Percentiles rank a stretch among this genome's conserved stretches.
phyloP scores from a whole-genome alignment of 306 rosid species.

The Quercus cerris region DNA sequence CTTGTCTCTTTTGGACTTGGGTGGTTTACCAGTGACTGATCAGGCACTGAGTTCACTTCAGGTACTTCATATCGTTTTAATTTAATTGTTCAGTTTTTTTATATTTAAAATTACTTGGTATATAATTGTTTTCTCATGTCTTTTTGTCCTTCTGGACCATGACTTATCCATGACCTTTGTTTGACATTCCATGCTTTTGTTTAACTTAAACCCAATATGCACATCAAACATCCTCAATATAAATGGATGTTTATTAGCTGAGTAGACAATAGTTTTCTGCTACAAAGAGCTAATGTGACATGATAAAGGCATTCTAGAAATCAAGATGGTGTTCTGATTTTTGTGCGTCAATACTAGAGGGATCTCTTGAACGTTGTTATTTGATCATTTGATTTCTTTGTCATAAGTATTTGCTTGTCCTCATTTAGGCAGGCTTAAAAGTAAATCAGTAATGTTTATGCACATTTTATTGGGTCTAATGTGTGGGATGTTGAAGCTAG shows the following conservation, averaged over 20 bases:
- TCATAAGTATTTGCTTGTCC: not conserved
- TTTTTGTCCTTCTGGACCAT: not conserved
- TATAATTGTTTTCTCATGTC: not conserved
- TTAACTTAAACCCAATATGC: not conserved
- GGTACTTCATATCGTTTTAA: slow-evolving; percentile 30
- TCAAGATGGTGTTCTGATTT: not conserved
- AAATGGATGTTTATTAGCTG: not conserved
- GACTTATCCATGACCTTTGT: not conserved
- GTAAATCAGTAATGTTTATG: not conserved
- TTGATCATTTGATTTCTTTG: not conserved
- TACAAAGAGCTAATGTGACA: not conserved
- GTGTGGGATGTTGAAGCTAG: not conserved
- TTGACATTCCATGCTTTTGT: not conserved
- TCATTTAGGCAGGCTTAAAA: not conserved
- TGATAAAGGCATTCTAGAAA: not conserved
- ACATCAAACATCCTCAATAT: not conserved
- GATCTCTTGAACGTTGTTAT: not conserved
- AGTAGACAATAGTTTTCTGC: not conserved
- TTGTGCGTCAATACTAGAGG: not conserved
- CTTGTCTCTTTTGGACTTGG: slow-evolving; percentile 73
- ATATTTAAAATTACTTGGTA: not conserved
- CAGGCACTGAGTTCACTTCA: slow-evolving; percentile 50
- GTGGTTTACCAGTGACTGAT: slow-evolving; percentile 88
- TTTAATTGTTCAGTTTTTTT: not conserved
- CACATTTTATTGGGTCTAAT: not conserved